Base-by-base conservation (phyloP, 2,329 filamentous ascomycete species). In the Cladosporium sp. region DNA sequence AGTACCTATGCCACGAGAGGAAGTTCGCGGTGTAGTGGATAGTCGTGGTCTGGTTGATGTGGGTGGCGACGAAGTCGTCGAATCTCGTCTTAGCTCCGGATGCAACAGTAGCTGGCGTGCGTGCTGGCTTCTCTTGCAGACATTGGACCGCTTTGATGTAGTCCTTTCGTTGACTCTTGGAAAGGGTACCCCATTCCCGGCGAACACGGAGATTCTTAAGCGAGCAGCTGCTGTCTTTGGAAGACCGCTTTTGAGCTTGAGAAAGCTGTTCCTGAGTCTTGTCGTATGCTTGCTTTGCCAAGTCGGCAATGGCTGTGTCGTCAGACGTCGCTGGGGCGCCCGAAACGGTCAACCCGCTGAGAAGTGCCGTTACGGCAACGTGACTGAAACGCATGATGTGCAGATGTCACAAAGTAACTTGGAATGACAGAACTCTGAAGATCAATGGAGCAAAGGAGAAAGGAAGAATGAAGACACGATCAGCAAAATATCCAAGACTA, bases 1-100 rank as follows among this genome's bases (percentile, higher is more conserved):
- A 80, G 68, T 80, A 80, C 3, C 80, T 74, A 66, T 82, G 80
- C 80, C 80, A 81, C 47, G 78, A 58, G 30, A 80, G 71, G 74
- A 81, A 81, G 64, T 69, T 75, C 41, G 52, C 67, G 49, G 74
- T 75, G 24, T 52, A 52, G 32, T 62, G 59, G 30, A 62, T 62
- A 3, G 67, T 69, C 41, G 71, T n/a, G 8, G 71, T 73, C 59
- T 73, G 70, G 54, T 72, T 67, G 58, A 73, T 72, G 51, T 74
- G 72, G 6, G 69, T 68, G 4, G 69, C 73, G 8, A 74, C 68
- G 38, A 74, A 76, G 64, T 76, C 74, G 63, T 76, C 74, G 55
- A 69, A 75, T 38, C 74, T 66, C 8, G 51, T 71, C 61, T 69
- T 70, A 8, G 72, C 74, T 18, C 73, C 74, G 2, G 72, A 72